These are phyloP conservation scores for Termitomyces sp. DNA, from an alignment of 768 basidiomycete genomes.

Conservation along the genomic window DNA sequence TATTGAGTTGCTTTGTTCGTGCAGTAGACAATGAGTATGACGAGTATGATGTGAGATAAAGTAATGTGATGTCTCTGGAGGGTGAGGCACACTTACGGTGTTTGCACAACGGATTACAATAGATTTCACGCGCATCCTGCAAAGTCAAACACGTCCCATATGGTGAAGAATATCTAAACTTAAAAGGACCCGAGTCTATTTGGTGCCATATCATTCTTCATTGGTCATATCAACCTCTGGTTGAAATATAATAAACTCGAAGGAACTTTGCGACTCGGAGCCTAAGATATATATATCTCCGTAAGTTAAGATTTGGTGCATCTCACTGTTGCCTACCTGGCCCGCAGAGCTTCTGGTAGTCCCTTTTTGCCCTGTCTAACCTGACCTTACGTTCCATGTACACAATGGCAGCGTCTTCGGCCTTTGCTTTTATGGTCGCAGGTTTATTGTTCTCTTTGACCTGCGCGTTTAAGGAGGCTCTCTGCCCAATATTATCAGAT, in stretches of 20 bases:
- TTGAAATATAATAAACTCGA: not conserved
- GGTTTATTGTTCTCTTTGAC: not conserved
- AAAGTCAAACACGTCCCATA: too few relatives aligned
- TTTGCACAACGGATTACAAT: too few relatives aligned
- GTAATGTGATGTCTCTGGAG: too few relatives aligned
- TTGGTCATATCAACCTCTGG: not conserved
- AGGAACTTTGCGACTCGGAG: not conserved
- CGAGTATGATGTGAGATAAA: too few relatives aligned
- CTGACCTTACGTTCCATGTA: not conserved
- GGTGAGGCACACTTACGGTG: too few relatives aligned
- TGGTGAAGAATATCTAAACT: not conserved
- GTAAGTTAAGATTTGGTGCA: not conserved
- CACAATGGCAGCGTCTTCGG: not conserved
- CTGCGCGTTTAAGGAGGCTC: not conserved
- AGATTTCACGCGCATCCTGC: too few relatives aligned
- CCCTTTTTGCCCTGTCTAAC: not conserved
- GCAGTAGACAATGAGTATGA: too few relatives aligned
- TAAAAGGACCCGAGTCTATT: not conserved
- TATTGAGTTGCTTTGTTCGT: too few relatives aligned
- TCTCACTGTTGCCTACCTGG: not conserved
- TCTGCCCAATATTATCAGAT: not conserved
- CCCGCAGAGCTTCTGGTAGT: not conserved
- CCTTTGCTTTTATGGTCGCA: not conserved
- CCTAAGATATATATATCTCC: not conserved
- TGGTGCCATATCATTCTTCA: not conserved